Evolutionary conservation across 306 rosid species (phyloP), one percentile per base, ranked within the genome.

Genomic region (Lathyrus tuberosus): DNA sequence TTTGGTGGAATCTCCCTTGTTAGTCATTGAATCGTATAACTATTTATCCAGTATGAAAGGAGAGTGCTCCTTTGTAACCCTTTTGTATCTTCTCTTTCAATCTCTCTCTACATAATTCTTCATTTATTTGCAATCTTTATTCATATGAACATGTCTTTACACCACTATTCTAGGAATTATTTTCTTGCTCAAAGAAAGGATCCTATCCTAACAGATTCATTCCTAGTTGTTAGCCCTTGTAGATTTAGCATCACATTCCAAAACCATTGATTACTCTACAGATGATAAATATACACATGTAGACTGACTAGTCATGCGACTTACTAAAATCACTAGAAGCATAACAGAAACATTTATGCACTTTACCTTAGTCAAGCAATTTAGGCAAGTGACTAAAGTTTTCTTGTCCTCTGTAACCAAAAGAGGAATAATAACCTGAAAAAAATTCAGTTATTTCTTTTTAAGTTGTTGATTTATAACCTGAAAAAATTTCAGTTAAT

Each of bases 391-490:
- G 65, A 95, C 97, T 67, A 95, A 96, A 82, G 89, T 91, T 86
- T 86, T 95, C 86, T 95, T 97, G 59, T 95, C 96, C 76, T 95
- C 97, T 1, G 96, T 85, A 49, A 86, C 99, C 79, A 95, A 75
- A 72, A 91, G 75, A 64, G 99, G 97, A 63, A 82, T 89, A 70
- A 95, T 83, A 69, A 95, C 96, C 99, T 95, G 96, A 79, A 88
- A 62, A 52, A 13, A 51, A 30, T 11, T 0, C 66, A 33, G 63
- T 77, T 33, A 37, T 58, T 56, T n/a, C n/a, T n/a, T n/a, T n/a
- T n/a, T n/a, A n/a, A n/a, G n/a, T n/a, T n/a, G n/a, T n/a, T n/a
- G n/a, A n/a, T n/a, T n/a, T n/a, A n/a, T n/a, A n/a, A n/a, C n/a
- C n/a, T n/a, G n/a, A n/a, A n/a, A n/a, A n/a, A n/a, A n/a, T n/a